A percentile compares a stretch with the other conserved stretches of the same genome.
phyloP scores from a whole-genome alignment of 768 basidiomycete genomes.

The Pleurotus salmoneostramineus region DNA sequence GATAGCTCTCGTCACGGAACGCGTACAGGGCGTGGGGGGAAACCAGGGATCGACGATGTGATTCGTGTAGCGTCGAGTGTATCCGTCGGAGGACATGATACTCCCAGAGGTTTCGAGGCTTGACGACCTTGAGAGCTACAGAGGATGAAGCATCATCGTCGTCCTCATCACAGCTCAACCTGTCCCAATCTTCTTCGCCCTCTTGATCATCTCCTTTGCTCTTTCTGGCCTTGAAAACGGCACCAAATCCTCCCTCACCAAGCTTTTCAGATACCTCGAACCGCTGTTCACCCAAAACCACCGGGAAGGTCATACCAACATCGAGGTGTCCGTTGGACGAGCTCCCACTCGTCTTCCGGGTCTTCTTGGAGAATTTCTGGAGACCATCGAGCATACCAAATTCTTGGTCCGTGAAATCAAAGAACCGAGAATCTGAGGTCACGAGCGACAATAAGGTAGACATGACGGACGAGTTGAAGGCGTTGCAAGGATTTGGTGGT shows the following conservation, averaged over 20 bases:
- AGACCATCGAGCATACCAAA: constrained; percentile 62
- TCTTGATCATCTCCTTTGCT: constrained; percentile 34
- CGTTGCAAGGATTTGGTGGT: constrained; percentile 86
- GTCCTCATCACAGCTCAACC: constrained; percentile 52
- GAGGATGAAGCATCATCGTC: constrained; percentile 49
- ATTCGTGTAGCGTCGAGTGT: constrained; percentile 59
- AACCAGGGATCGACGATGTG: constrained; percentile 67
- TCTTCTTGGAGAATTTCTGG: constrained; percentile 65
- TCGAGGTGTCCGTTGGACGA: constrained; percentile 29
- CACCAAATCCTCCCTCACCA: constrained; percentile 95
- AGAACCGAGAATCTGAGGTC: constrained; percentile 55
- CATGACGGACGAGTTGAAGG: constrained; percentile 67
- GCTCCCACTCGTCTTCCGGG: constrained; percentile 37
- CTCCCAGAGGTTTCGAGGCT: constrained; percentile 90
- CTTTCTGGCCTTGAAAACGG: constrained; percentile 85
- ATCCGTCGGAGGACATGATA: constrained; percentile 80
- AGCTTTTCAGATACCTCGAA: constrained; percentile 83
- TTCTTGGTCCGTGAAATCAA: constrained; percentile 52
- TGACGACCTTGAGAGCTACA: constrained; percentile 90
- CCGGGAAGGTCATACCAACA: constrained; percentile 37
- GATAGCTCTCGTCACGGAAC: constrained; percentile 85
- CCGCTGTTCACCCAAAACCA: constrained; percentile 59
- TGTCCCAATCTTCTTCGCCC: constrained; percentile 47
- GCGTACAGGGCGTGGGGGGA: constrained; percentile 76
- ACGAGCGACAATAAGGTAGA: constrained; percentile 60